phyloP scores from a whole-genome alignment of 2,329 filamentous ascomycete species.

The Pseudomassariella vexata region DNA sequence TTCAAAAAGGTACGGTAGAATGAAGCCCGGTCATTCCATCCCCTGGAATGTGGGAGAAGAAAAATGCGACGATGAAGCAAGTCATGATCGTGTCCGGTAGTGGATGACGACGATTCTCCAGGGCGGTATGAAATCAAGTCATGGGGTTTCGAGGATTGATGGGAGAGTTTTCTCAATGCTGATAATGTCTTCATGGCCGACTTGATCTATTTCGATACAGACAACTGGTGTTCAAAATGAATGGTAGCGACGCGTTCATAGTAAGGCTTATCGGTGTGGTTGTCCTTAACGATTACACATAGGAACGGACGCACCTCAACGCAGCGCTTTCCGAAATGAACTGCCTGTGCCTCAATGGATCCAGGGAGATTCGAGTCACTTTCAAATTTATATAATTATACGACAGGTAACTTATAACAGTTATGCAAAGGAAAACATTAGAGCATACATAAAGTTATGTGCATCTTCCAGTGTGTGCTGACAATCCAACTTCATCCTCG shows the following conservation, averaged over 20 bases:
- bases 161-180: slow-evolving; percentile 19
- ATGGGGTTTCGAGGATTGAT: slow-evolving; percentile 26
- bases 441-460: too few relatives aligned
- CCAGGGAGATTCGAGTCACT: too few relatives aligned
- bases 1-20: slow-evolving; percentile 36
- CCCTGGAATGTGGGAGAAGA: slow-evolving; percentile 35
- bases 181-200: neutral
- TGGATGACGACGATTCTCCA: slow-evolving; percentile 36
- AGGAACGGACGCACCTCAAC: slow-evolving; percentile 31
- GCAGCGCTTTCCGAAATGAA: too few relatives aligned
- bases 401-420: slow-evolving; percentile 3
- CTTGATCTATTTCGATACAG: slow-evolving; percentile 14
- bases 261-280: slow-evolving; percentile 28
- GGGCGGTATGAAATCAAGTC: slow-evolving; percentile 24
- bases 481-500: too few relatives aligned
- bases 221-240: slow-evolving; percentile 33
- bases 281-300: slow-evolving; percentile 26
- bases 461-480: too few relatives aligned
- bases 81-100: slow-evolving; percentile 7
- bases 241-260: slow-evolving; percentile 24
- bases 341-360: too few relatives aligned
- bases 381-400: too few relatives aligned
- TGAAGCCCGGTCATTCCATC: slow-evolving; percentile 35
- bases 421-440: neutral
- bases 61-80: slow-evolving; percentile 30